A percentile compares a stretch with the other conserved stretches of the same genome.
These are phyloP conservation scores for Colletotrichum magnum DNA, from an alignment of 2,329 filamentous ascomycete genomes.

Conservation along the genomic window DNA sequence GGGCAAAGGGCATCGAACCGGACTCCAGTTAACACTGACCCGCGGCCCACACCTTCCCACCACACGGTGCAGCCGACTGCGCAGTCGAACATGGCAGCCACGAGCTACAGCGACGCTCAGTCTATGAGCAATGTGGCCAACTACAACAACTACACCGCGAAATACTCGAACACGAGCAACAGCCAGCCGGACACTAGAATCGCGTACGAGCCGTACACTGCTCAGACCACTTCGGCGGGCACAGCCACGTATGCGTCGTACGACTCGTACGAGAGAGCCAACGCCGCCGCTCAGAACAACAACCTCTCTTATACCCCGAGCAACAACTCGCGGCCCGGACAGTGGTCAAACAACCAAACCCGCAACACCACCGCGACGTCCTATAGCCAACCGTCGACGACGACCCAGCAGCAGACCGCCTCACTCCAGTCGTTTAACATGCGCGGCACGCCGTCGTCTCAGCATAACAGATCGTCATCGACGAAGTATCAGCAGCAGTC, in stretches of 20 bases:
- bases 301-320: slow-evolving; percentile 34
- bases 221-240: slow-evolving; percentile 32
- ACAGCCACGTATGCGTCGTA: slow-evolving; percentile 43
- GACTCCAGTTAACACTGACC: slow-evolving; percentile 46
- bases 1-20: slow-evolving; percentile 51
- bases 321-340: slow-evolving; percentile 43
- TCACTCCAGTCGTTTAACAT: slow-evolving; percentile 45
- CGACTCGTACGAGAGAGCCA: slow-evolving; percentile 48
- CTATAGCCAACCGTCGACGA: slow-evolving; percentile 32
- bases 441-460: slow-evolving; percentile 29
- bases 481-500: slow-evolving; percentile 24
- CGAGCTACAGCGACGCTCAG: slow-evolving; percentile 36
- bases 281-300: slow-evolving; percentile 43
- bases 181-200: slow-evolving; percentile 20
- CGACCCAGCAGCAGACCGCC: slow-evolving; percentile 46
- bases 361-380: slow-evolving; percentile 11
- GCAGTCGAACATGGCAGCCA: slow-evolving; percentile 44
- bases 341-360: slow-evolving; percentile 24
- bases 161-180: slow-evolving; percentile 32
- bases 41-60: slow-evolving; percentile 42
- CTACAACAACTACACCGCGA: slow-evolving; percentile 45
- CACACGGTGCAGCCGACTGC: slow-evolving; percentile 51
- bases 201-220: slow-evolving; percentile 39
- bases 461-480: slow-evolving; percentile 6
- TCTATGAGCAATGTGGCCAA: slow-evolving; percentile 40